phyloP scores from a whole-genome alignment of 2,329 filamentous ascomycete species.

The Fusarium abutilonis region DNA sequence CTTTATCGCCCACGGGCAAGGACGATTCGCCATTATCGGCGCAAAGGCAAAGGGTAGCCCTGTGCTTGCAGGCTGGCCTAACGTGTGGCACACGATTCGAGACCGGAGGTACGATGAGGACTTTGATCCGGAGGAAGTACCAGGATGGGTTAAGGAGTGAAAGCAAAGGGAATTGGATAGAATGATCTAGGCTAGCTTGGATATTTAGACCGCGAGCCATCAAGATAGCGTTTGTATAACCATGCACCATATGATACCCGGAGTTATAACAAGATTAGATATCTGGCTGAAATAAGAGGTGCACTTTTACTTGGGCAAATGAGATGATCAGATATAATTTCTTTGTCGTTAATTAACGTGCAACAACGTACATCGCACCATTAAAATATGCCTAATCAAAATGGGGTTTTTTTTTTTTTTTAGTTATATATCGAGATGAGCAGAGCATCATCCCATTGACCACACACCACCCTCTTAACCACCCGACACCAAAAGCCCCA shows the following conservation, averaged over 20 bases:
- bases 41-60: constrained; percentile 73
- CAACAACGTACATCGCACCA: constrained; percentile 31
- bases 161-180: not conserved
- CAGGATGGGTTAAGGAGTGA: constrained; percentile 75
- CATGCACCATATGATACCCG: constrained; percentile 36
- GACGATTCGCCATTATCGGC: constrained; percentile 84
- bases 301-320: constrained; percentile 1
- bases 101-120: constrained; percentile 67
- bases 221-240: constrained; percentile 27
- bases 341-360: constrained; percentile 22
- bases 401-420: constrained; percentile 30
- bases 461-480: constrained; percentile 21
- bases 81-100: constrained; percentile 74
- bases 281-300: not conserved
- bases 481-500: constrained; percentile 21
- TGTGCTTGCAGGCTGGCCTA: constrained; percentile 78
- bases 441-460: constrained; percentile 29
- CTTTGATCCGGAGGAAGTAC: constrained; percentile 71
- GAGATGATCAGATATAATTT: constrained; percentile 36
- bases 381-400: constrained; percentile 41
- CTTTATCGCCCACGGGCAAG: constrained; percentile 80
- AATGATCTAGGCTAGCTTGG: constrained; percentile 12
- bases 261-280: constrained; percentile 13
- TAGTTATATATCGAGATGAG: constrained; percentile 29
- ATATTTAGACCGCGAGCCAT: constrained; percentile 5